Conservation (phyloP, 768 basidiomycete species). For the Dictyophora rubrovolvata region DNA sequence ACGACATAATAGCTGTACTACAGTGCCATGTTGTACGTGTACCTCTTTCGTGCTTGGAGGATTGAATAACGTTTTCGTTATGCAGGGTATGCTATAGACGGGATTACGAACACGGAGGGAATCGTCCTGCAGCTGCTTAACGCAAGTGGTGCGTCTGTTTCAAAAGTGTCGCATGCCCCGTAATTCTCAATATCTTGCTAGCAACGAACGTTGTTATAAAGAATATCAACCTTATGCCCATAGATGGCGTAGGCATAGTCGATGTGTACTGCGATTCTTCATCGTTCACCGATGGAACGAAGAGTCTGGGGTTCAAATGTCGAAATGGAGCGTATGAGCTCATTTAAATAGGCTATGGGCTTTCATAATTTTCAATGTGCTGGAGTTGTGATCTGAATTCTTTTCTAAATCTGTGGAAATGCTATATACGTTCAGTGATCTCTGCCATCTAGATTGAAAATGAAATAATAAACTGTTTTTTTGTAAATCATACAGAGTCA, state of each 20-base stretch:
- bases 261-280: neutral
- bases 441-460: no score
- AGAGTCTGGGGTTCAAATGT: neutral
- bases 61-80: neutral
- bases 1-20: neutral
- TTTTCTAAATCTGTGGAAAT: no score
- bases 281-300: neutral
- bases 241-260: neutral
- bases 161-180: neutral
- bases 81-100: conserved; percentile 3
- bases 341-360: neutral
- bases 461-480: no score
- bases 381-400: no score
- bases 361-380: no score
- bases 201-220: conserved; percentile 3
- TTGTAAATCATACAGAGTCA: no score
- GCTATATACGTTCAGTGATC: no score
- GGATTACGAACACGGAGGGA: neutral
- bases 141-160: neutral
- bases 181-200: neutral
- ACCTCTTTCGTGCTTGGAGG: neutral
- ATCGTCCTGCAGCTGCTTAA: conserved; percentile 2
- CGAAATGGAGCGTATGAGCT: neutral
- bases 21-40: neutral
- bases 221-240: conserved; percentile 2